Conservation (phyloP, 139 green algal genomes). For the Microglena sp. region DNA sequence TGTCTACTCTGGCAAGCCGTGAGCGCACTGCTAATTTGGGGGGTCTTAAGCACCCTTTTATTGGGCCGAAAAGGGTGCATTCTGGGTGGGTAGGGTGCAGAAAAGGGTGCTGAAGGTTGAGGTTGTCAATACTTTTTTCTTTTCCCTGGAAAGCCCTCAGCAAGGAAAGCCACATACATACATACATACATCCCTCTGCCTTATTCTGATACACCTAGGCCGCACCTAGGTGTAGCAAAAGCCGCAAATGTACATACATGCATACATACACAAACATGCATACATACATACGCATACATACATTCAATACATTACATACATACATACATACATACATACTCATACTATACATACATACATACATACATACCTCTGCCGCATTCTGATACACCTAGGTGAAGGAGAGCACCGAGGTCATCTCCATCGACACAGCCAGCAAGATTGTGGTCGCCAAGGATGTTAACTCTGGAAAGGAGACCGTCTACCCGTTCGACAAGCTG, state of each 20-base stretch:
- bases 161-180: background rate
- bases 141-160: too few relatives aligned
- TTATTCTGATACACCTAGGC: too few relatives aligned
- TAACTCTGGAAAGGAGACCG: background rate
- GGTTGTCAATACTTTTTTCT: too few relatives aligned
- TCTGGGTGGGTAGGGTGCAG: too few relatives aligned
- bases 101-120: too few relatives aligned
- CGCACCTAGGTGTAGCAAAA: too few relatives aligned
- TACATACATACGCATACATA: background rate
- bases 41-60: too few relatives aligned
- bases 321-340: conserved; percentile 1
- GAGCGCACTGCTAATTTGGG: too few relatives aligned
- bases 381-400: background rate
- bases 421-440: background rate
- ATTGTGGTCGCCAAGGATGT: background rate
- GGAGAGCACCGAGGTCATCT: background rate
- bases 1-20: too few relatives aligned
- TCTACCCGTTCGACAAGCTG: too few relatives aligned
- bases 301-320: background rate
- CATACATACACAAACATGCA: background rate
- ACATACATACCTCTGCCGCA: background rate
- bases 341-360: background rate
- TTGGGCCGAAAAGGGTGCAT: too few relatives aligned
- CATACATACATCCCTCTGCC: background rate
- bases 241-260: background rate